phyloP scores from a whole-genome alignment of 768 basidiomycete species.

The Suillus brevipes region DNA sequence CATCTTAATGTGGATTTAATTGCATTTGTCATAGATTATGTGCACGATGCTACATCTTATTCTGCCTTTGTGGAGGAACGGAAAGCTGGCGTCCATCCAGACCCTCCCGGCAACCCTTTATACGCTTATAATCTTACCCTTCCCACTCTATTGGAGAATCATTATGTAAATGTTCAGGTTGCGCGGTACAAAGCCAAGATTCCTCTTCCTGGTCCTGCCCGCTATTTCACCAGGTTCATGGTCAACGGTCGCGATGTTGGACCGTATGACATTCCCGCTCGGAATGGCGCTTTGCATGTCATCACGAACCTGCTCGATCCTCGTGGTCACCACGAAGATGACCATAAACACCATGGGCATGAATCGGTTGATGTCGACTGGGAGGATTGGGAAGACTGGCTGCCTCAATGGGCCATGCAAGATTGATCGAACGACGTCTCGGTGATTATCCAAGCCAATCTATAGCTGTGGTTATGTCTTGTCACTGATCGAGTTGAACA shows the following conservation, averaged over 20 bases:
- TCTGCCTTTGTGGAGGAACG: conserved; percentile 5
- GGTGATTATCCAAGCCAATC: background rate
- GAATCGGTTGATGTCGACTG: conserved; percentile 32
- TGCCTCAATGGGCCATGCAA: conserved; percentile 46
- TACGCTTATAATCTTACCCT: conserved; percentile 37
- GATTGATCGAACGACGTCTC: conserved; percentile 15
- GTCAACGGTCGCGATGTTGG: conserved; percentile 42
- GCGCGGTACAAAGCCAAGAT: conserved; percentile 45
- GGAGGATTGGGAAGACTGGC: conserved; percentile 50
- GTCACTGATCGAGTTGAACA: background rate
- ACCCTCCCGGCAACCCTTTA: conserved; percentile 28
- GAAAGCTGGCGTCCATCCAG: background rate
- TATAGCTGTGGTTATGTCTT: background rate
- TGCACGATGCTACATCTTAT: conserved; percentile 12
- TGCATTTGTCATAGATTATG: conserved; percentile 11
- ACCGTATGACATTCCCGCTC: conserved; percentile 47
- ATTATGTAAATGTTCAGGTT: conserved; percentile 46
- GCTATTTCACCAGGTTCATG: conserved; percentile 38
- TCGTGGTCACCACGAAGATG: conserved; percentile 19
- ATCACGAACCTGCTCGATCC: conserved; percentile 45
- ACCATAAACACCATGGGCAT: background rate
- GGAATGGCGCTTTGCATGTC: conserved; percentile 61
- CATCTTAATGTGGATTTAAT: background rate
- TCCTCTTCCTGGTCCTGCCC: conserved; percentile 38
- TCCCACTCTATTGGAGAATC: conserved; percentile 44